Evolutionary conservation across 441 rosid species (phyloP).

Genomic region (Pelargonium exstipulatum): DNA sequence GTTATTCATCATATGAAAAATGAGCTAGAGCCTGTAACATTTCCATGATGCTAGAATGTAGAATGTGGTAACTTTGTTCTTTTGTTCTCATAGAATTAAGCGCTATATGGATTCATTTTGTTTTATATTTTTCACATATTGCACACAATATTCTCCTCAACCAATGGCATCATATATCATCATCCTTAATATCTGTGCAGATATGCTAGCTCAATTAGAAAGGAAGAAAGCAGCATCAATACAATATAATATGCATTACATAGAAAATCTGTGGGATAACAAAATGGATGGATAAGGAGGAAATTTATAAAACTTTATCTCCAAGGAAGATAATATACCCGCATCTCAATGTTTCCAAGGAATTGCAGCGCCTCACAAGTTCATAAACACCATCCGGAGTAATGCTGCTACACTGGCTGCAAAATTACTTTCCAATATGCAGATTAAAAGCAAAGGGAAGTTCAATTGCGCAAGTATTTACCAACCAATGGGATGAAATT

Average conservation of each 20-base stretch:
- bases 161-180: no score
- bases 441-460: background rate
- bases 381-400: slow-evolving; percentile 60
- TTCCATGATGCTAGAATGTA: no score
- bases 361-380: slow-evolving; percentile 56
- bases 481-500: background rate
- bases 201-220: no score
- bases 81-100: no score
- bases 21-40: no score
- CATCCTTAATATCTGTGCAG: no score
- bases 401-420: slow-evolving; percentile 64
- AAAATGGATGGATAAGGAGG: background rate
- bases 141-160: no score
- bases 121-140: no score
- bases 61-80: no score
- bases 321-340: slow-evolving; percentile 41
- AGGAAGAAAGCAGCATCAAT: background rate
- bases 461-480: background rate
- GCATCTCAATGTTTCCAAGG: slow-evolving; percentile 68
- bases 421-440: slow-evolving; percentile 17
- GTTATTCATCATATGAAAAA: no score
- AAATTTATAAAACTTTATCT: background rate
- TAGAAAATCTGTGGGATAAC: background rate
- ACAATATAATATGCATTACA: background rate
- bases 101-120: no score